Evolutionary conservation across 2,329 filamentous ascomycete genomes (phyloP), one percentile per base, ranked within the genome.

Genomic region (Aureobasidium sp.): DNA sequence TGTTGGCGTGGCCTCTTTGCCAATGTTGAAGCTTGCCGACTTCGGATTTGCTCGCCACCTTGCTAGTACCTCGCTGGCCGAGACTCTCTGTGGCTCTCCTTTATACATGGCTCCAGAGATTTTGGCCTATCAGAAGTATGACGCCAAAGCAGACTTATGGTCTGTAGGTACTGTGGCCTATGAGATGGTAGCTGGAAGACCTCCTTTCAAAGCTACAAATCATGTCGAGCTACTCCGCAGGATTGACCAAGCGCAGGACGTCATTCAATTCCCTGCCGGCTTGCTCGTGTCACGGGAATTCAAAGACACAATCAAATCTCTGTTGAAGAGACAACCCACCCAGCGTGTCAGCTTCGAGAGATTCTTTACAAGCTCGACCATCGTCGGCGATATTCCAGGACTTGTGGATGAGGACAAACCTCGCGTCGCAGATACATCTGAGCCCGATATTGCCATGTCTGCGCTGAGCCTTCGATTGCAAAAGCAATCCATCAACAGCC

Each of bases 21-120:
- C 93, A 4, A 94, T 97, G 85, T 80, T 98, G 56, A 98, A 98
- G 73, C 84, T 98, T 62, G 93, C 93, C 54, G 93, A 98, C 72
- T 98, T 98, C 66, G 93, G 93, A n/a, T 98, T 98, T 67, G 93
- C 93, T 53, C 84, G 93, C 53, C 89, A 94, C 53, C 74, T 98
- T 44, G 91, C 93, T 2, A 84, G 88, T 6, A 95, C 91, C 0
- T 91, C 90, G 4, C 78, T 98, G 58, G 93, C 93, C 10, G 93
- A 98, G 68, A 98, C 93, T 0, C 80, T 98, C 0, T 98, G 93
- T 68, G 93, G 93, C 16, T 97, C 93, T 11, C 93, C 93, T 8
- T 75, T 98, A 22, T 98, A 98, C 73, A 98, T 98, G 93, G 93
- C 93, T 0, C 93, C 93, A 3, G 93, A 98, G 72, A 98, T 98